Base-by-base conservation (phyloP, 805 yeast species). In the Candida vaughaniae region DNA sequence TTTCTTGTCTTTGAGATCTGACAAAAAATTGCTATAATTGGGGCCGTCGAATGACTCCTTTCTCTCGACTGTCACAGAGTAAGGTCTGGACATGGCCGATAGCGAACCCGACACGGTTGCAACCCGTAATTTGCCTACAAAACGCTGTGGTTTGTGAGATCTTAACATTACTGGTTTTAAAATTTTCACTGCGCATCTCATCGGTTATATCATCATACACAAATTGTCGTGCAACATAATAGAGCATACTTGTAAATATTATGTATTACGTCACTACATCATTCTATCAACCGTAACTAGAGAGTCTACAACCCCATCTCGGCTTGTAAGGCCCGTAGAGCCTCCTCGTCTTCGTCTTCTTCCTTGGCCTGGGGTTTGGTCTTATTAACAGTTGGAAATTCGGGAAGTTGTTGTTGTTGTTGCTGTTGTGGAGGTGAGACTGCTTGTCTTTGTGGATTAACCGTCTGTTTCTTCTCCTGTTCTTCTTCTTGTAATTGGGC, bases 401-500 rank as follows among this genome's bases (percentile, higher is more conserved):
- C 53, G 6, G 77, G 76, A 48, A 71, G 64, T 36, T 62, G 56
- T 34, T 27, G 37, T 31, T 38, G 40, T 6, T 30, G 39, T 31
- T 42, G 36, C 31, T 39, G 41, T 7, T 29, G 39, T 29, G 39
- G 35, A 16, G 29, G 35, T 5, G n/a, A 10, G 15, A 18, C 31
- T 22, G 19, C 27, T 6, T 43, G 49, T 9, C 17, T 17, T 11
- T 27, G 33, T 18, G 29, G 26, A 15, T 28, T 30, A 6, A 25
- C 45, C 33, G 42, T 29, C 12, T 33, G 25, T 22, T 45, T 46
- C 10, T 36, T 43, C 30, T 50, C 55, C 41, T 83, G 85, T 41
- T 80, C 85, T 63, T 88, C 96, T 60, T 85, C 89, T 61, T 89
- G 88, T 52, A 89, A 70, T 38, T 80, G 85, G 41, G 87, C 95